Evolutionary conservation across 495 filamentous ascomycete genomes (phyloP), one percentile per base, ranked within the genome.

Genomic region (Aeminium ludgeri): DNA sequence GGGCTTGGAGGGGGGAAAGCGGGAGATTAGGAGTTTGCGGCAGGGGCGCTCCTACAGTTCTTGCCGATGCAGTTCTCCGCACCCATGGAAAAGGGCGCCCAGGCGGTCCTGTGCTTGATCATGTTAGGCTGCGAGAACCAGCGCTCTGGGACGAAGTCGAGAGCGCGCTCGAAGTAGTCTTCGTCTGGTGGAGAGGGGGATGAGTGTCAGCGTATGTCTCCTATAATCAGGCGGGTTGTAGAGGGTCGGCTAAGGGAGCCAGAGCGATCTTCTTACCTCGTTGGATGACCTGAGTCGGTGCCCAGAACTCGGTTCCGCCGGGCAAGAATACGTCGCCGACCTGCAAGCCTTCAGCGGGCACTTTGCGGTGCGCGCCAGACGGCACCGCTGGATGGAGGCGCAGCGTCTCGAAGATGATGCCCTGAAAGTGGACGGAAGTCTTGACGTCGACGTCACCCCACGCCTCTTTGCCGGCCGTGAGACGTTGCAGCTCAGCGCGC

Each of bases 141-240:
- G 18, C 74, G 62, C 49, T 75, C 71, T 0, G 73, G 73, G 30
- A 74, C 52, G 44, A 69, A 76, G 1, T 64, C 56, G 5, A 56
- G 30, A 0, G 65, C 51, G 6, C 49, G 20, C 6, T 53, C 51
- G 51, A 62, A 70, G 20, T 54, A 38, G n/a, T 36, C 18, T 33
- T 48, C 48, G n/a, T 54, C 48, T 52, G 60, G 52, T 11, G 10
- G 34, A n/a, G 12, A 0, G 13, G 36, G 5, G 7, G 8, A 20
- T 18, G 25, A 36, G n/a, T n/a, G n/a, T n/a, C n/a, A n/a, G n/a
- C n/a, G n/a, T n/a, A n/a, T n/a, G n/a, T n/a, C n/a, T n/a, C n/a
- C n/a, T n/a, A n/a, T n/a, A n/a, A n/a, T n/a, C n/a, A n/a, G n/a
- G n/a, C n/a, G n/a, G n/a, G n/a, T n/a, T n/a, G n/a, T n/a, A n/a